Percentiles rank a stretch among this genome's conserved stretches.
Conservation (phyloP, 139 green algal genomes). For the Coelastrella sp. region DNA sequence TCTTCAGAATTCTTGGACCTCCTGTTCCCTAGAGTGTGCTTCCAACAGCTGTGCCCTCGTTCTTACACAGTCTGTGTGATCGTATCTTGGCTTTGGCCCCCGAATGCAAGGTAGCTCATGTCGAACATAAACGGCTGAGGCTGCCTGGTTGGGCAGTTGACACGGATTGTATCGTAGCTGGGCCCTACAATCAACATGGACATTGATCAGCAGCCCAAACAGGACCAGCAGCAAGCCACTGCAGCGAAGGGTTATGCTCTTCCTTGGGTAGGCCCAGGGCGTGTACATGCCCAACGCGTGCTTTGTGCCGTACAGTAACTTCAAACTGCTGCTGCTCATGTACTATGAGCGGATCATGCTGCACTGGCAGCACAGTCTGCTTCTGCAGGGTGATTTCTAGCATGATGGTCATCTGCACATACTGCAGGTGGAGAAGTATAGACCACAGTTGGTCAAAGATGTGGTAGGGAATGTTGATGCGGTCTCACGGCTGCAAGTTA, state of each 20-base stretch:
- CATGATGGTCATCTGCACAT: background rate
- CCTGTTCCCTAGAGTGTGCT: too few species aligned
- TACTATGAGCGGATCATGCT: background rate
- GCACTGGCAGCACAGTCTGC: background rate
- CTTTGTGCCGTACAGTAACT: background rate
- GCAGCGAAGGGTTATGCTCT: constrained; percentile 19
- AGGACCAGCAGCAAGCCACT: constrained; percentile 38
- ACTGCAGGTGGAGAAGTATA: constrained; percentile 93
- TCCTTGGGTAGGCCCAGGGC: constrained; percentile 29
- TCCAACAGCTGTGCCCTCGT: too few species aligned
- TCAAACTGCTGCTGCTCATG: background rate
- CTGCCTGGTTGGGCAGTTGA: too few species aligned
- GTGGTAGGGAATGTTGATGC: constrained; percentile 97
- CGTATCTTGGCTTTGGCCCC: too few species aligned
- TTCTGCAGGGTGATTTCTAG: background rate
- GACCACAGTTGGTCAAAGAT: constrained; percentile 86
- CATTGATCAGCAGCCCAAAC: background rate
- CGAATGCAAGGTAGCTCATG: too few species aligned
- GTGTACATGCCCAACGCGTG: background rate
- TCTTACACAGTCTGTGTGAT: too few species aligned
- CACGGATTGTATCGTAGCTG: too few species aligned
- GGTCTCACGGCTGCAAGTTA: constrained; percentile 90
- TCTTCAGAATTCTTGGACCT: too few species aligned
- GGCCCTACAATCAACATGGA: constrained; percentile 10
- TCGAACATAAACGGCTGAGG: too few species aligned